phyloP scores from a whole-genome alignment of 192 early-diverging fungal species.

The Linnemannia hyalina region DNA sequence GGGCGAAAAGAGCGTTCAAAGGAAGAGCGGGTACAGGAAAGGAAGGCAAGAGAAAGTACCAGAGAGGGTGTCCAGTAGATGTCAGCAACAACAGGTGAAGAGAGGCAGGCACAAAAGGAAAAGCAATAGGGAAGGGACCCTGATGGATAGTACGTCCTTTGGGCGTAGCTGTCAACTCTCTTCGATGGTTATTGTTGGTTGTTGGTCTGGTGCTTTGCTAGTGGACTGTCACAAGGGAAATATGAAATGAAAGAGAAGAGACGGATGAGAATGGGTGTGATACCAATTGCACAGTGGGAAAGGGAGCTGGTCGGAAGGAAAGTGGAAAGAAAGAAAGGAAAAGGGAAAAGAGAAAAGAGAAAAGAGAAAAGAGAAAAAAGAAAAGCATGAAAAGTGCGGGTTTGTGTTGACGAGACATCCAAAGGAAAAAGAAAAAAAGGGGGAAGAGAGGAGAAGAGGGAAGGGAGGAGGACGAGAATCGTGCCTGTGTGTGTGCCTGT shows the following conservation, averaged over 20 bases:
- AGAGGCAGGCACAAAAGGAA: not conserved
- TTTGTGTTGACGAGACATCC: not conserved
- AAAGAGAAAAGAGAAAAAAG: not conserved
- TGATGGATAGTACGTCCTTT: not conserved
- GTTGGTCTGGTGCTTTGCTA: not conserved
- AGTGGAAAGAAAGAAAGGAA: not conserved
- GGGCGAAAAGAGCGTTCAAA: not conserved
- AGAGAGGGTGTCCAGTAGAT: not conserved
- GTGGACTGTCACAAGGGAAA: not conserved
- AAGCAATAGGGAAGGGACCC: not conserved
- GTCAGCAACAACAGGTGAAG: not conserved
- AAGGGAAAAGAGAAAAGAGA: not conserved
- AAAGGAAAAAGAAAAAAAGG: not conserved
- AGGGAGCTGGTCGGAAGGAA: not conserved
- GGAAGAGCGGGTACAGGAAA: not conserved
- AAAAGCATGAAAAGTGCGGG: constrained; percentile 14
- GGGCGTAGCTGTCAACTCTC: not conserved
- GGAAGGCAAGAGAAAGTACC: not conserved
- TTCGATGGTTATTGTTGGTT: not conserved
- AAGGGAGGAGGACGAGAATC: no score
- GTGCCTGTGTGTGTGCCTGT: not conserved
- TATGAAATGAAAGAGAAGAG: not conserved
- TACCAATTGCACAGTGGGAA: not conserved
- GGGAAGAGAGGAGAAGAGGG: not conserved
- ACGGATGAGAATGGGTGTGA: not conserved